Evolutionary conservation across 2,329 filamentous ascomycete species (phyloP).

Genomic region (Orbilia brochopaga): DNA sequence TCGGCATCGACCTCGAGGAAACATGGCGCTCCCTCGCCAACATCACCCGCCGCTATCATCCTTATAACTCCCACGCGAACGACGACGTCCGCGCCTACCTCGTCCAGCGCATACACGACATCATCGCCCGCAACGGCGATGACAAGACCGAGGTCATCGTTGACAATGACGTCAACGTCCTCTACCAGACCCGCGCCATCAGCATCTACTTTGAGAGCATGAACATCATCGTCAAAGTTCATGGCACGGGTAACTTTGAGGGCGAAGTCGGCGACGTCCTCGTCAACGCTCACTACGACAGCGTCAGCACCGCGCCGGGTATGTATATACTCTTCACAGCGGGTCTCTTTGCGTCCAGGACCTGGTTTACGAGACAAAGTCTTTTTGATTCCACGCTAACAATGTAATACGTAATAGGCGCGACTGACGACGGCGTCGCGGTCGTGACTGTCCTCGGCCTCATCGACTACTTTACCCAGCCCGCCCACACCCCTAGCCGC

Average conservation of each 20-base stretch:
- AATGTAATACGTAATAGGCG: constrained; percentile 60
- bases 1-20: constrained; percentile 78
- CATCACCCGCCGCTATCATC: constrained; percentile 76
- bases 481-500: constrained; percentile 63
- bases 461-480: constrained; percentile 77
- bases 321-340: constrained; percentile 11
- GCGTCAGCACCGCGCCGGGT: constrained; percentile 84
- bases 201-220: constrained; percentile 87
- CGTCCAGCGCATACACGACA: constrained; percentile 71
- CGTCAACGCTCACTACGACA: constrained; percentile 94
- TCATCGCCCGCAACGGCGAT: constrained; percentile 63
- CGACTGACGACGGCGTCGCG: constrained; percentile 91
- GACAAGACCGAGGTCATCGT: constrained; percentile 65
- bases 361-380: too few relatives aligned
- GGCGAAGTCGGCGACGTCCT: constrained; percentile 78
- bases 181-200: constrained; percentile 63
- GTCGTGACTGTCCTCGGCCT: constrained; percentile 86
- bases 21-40: constrained; percentile 83
- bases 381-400: neutral
- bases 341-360: too few relatives aligned
- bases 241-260: constrained; percentile 80
- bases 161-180: constrained; percentile 79
- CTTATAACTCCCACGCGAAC: constrained; percentile 85
- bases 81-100: constrained; percentile 80
- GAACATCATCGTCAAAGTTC: constrained; percentile 90